Base-by-base conservation (phyloP, 371 early-diverging fungal species). In the Batkoa obscura region DNA sequence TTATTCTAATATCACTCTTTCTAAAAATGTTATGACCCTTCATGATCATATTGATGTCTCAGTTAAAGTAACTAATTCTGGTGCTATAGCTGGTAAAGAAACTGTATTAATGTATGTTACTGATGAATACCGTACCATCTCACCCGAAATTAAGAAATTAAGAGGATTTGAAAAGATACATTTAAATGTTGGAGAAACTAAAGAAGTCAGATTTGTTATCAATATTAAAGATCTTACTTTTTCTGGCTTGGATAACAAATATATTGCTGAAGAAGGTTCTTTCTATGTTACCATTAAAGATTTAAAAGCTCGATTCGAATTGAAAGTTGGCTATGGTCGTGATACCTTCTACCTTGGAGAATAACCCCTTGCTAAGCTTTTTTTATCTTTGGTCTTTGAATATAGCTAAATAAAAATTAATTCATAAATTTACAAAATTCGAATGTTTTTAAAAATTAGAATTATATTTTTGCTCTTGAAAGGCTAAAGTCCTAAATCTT, bases 21-120 rank as follows among this genome's bases (percentile, higher is more conserved):
- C 51, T 15, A 50, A 43, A 31, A 6, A 3, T 1, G 33, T 15
- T 5, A 1, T 67, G 30, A 43, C 49, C 43, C 50, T 39, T 32
- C 42, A 35, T 10, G 37, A 35, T 43, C 3, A 50, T 42, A 1
- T 47, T 8, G 8, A 57, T 0, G 76, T 74, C 0, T 58, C 59
- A 0, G 54, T 81, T 1, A 61, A 43, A 1, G 57, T 79, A n/a
- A 72, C 69, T 33, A 81, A 81, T 61, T 64, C 61, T 3, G 71
- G 76, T 3, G 66, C 65, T 2, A 49, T 58, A n/a, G 64, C 70
- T 10, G 77, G 73, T 55, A 70, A 71, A 50, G 76, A 81, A 58
- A 64, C 73, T 0, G 79, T 81, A 2, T 77, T 46, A 66, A 67
- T 49, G 6, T 49, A 49, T 33, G 6, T 37, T 6, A 51, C 51